Percentiles rank a stretch among this genome's conserved stretches.
Evolutionary conservation across 1,139 yeast species (phyloP).

Genomic region (Diutina scorzettiae): DNA sequence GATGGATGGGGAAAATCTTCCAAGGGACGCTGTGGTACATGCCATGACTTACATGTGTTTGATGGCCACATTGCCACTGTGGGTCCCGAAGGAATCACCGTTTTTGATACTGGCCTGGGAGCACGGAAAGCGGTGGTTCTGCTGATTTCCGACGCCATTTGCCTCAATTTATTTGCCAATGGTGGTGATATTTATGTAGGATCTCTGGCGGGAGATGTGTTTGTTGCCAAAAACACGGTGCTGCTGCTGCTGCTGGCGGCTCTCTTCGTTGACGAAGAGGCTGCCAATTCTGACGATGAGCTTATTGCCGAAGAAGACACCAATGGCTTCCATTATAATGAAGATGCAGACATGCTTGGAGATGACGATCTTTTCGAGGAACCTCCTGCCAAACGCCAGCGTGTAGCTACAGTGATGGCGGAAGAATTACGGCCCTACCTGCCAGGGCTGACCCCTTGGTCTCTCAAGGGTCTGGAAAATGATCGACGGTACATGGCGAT

Average conservation of each 20-base stretch:
- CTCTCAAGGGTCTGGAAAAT: conserved; percentile 17
- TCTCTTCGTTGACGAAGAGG: neutral
- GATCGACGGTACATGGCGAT: conserved; percentile 68
- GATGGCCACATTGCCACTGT: neutral
- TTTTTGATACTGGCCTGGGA: neutral
- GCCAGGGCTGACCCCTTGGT: conserved; percentile 86
- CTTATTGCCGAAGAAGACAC: neutral
- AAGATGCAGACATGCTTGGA: neutral
- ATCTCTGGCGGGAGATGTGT: neutral
- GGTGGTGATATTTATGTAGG: neutral
- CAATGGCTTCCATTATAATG: neutral
- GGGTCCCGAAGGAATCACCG: neutral
- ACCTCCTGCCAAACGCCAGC: neutral
- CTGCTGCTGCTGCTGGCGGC: neutral
- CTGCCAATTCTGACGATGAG: neutral
- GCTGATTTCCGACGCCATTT: neutral
- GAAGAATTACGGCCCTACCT: conserved; percentile 31
- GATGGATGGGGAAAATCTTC: neutral
- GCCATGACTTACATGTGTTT: neutral
- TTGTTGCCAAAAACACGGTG: neutral
- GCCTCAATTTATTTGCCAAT: neutral
- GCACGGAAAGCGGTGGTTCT: neutral
- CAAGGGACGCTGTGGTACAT: neutral
- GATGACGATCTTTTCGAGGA: neutral
- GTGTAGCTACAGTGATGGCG: conserved; percentile 5